A percentile compares a stretch with the other conserved stretches of the same genome.
These are phyloP conservation scores for Pharus latifolius DNA, from an alignment of 176 grass and related monocot species.

Conservation along the genomic window DNA sequence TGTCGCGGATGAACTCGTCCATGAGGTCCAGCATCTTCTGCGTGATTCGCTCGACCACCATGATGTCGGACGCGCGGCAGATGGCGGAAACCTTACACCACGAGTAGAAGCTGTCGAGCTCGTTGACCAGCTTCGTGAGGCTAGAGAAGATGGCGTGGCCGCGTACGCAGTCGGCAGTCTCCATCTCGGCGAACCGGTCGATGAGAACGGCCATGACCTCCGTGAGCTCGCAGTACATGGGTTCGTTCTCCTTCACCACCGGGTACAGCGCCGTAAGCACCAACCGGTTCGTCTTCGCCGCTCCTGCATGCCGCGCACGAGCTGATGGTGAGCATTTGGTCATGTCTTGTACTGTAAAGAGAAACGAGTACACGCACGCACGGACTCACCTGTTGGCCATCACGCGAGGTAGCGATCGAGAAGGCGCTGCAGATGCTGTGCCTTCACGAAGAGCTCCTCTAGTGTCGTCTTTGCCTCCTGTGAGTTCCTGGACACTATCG, in stretches of 20 bases:
- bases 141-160: conserved; percentile 39
- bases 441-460: conserved; percentile 20
- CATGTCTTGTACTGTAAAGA: no score
- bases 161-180: conserved; percentile 27
- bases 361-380: no score
- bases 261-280: conserved; percentile 31
- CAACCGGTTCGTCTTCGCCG: conserved; percentile 38
- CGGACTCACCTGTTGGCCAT: conserved; percentile 38
- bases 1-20: conserved; percentile 71
- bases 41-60: conserved; percentile 41
- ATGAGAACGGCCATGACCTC: conserved; percentile 47
- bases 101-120: conserved; percentile 51
- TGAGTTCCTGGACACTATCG: not conserved
- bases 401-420: conserved; percentile 48
- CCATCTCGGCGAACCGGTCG: conserved; percentile 52
- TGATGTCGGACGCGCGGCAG: conserved; percentile 41
- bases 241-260: conserved; percentile 67
- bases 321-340: no score
- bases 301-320: conserved; percentile 25
- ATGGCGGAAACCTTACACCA: conserved; percentile 42
- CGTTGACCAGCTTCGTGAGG: conserved; percentile 47
- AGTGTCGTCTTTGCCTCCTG: conserved; percentile 20
- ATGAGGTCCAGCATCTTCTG: conserved; percentile 63
- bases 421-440: conserved; percentile 45
- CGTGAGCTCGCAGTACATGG: conserved; percentile 46